Evolutionary conservation across 179 eudicot genomes (phyloP), one percentile per base, ranked within the genome.

Genomic region (Vitellaria paradoxa): DNA sequence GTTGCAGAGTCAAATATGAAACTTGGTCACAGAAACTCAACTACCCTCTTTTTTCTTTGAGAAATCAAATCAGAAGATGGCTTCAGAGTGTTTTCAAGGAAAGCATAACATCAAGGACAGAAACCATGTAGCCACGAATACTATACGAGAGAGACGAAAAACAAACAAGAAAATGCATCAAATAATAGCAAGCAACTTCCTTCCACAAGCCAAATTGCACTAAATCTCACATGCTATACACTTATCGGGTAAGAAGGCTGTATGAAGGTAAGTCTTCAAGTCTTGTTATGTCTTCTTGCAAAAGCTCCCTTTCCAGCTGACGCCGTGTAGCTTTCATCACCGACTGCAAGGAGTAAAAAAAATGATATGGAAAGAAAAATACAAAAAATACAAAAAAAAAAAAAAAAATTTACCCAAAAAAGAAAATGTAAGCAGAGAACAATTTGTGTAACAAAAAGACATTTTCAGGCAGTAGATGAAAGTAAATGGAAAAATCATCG

Each of bases 261-360:
- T 89, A 94, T 0, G 98, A 94, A 47, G 97, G 97, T 77, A 94
- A 79, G 76, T 94, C 98, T 83, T 94, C 97, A 47, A 94, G 90
- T 75, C 91, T 89, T 55, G 85, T 80, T 64, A 94, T 42, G 72
- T 91, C 93, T 68, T 94, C 97, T 72, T 85, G 90, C 82, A 94
- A 78, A 76, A 94, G 90, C 85, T 94, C 98, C 50, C 84, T 86
- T 85, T 93, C 98, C 78, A 94, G 94, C 80, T 91, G 96, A 46
- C 92, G 90, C 12, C 97, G 93, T 56, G 98, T 93, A 56, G 98
- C 88, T 86, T 93, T 94, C 98, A 94, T 93, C 87, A 94, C 98
- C 47, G 97, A 70, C 98, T 94, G 82, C 77, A 68, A 40, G 37
- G 37, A 30, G 37, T 0, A 30, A 30, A 55, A 49, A 61, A 70